These are phyloP conservation scores for Haberlea rhodopensis DNA, from an alignment of 257 asterid genomes.

Conservation along the genomic window DNA sequence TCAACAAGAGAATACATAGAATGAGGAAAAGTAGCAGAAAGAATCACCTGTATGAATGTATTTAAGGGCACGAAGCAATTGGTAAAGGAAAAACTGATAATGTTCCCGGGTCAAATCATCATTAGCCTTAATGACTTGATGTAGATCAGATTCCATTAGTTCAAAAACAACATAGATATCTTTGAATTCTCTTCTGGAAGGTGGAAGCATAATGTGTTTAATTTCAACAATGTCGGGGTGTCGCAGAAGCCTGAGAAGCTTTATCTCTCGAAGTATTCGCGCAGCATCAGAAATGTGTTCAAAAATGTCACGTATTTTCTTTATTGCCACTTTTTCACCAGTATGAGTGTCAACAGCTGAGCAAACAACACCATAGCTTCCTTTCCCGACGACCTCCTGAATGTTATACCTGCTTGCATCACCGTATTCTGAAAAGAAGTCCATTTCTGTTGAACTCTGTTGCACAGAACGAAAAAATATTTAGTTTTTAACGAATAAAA, in stretches of 20 bases:
- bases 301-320: constrained; percentile 80
- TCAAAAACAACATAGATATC: constrained; percentile 93
- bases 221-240: constrained; percentile 97
- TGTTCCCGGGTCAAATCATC: constrained; percentile 92
- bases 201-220: constrained; percentile 88
- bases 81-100: constrained; percentile 82
- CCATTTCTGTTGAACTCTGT: constrained; percentile 71
- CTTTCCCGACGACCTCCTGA: constrained; percentile 86
- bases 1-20: constrained; percentile 11
- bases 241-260: constrained; percentile 80
- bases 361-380: constrained; percentile 96
- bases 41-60: constrained; percentile 80
- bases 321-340: constrained; percentile 83
- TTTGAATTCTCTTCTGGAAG: constrained; percentile 83
- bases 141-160: constrained; percentile 88
- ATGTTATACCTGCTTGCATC: constrained; percentile 78
- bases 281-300: constrained; percentile 91
- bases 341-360: constrained; percentile 81
- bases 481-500: constrained; percentile 6
- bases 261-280: constrained; percentile 87
- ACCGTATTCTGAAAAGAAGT: constrained; percentile 87
- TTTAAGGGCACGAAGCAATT: constrained; percentile 82
- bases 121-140: constrained; percentile 95
- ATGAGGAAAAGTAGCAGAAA: neutral
- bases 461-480: constrained; percentile 14